phyloP scores from a whole-genome alignment of 2,329 filamentous ascomycete genomes.

The Alternaria arbusti region DNA sequence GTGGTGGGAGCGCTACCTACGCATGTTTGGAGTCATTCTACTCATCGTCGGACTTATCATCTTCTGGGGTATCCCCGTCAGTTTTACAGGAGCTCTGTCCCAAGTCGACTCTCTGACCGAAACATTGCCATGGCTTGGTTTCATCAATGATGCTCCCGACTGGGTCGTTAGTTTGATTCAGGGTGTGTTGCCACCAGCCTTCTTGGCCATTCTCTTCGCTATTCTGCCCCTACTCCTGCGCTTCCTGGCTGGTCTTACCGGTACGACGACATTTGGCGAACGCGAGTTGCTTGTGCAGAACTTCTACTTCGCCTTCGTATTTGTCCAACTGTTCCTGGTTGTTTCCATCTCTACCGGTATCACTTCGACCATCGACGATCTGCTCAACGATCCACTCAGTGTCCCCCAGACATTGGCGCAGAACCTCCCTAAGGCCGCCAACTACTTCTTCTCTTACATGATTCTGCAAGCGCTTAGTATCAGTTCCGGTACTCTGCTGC shows the following conservation, averaged over 20 bases:
- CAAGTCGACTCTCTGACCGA: constrained; percentile 75
- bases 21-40: constrained; percentile 69
- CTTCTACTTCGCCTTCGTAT: constrained; percentile 93
- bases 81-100: constrained; percentile 82
- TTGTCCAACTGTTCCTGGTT: constrained; percentile 92
- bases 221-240: constrained; percentile 81
- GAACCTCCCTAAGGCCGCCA: constrained; percentile 84
- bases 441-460: constrained; percentile 99
- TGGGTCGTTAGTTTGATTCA: constrained; percentile 72
- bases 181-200: constrained; percentile 81
- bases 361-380: constrained; percentile 66
- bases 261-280: constrained; percentile 81
- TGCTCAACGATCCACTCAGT: constrained; percentile 69
- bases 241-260: constrained; percentile 74
- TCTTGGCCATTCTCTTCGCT: constrained; percentile 79
- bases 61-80: constrained; percentile 89
- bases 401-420: constrained; percentile 75
- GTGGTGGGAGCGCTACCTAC: constrained; percentile 90
- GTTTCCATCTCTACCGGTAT: constrained; percentile 84
- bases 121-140: constrained; percentile 71
- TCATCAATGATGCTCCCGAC: constrained; percentile 67
- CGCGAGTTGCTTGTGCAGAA: constrained; percentile 83
- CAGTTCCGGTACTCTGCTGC: constrained; percentile 86
- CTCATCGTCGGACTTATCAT: constrained; percentile 78
- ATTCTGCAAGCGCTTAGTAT: constrained; percentile 90